phyloP scores from a whole-genome alignment of 257 asterid genomes.

The Verbena officinalis region DNA sequence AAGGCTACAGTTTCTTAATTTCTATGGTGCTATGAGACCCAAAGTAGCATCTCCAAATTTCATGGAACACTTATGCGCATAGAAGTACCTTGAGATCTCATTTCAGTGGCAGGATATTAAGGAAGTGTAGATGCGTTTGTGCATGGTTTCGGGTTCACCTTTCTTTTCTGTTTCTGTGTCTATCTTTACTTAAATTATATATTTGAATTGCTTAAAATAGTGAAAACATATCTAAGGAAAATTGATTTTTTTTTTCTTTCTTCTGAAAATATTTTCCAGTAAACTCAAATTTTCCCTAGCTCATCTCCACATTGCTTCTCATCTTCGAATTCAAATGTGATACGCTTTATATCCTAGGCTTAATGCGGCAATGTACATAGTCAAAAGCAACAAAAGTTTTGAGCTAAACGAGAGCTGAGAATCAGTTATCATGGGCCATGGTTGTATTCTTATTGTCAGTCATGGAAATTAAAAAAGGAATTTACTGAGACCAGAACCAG shows the following conservation, averaged over 20 bases:
- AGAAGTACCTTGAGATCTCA: neutral
- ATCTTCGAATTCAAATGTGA: no score
- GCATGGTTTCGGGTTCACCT: neutral
- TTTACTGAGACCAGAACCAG: slow-evolving; percentile 17
- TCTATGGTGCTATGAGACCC: no score
- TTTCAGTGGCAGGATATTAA: neutral
- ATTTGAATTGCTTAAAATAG: no score
- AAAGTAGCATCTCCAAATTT: no score
- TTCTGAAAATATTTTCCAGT: no score
- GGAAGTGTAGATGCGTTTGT: neutral
- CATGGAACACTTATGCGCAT: neutral
- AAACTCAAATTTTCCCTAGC: no score
- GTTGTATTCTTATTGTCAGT: neutral
- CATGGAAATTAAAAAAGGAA: slow-evolving; percentile 12
- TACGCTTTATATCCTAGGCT: neutral
- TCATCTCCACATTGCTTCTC: no score
- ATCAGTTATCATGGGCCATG: neutral
- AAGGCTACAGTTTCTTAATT: no score
- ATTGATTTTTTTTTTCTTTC: neutral
- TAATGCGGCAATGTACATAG: neutral
- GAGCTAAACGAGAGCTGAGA: neutral
- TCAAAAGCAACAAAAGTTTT: neutral
- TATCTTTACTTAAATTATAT: no score
- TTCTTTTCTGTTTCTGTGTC: neutral
- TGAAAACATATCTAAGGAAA: no score